Base-by-base conservation (phyloP, 2,329 filamentous ascomycete species). In the Elsinoe arachidis region DNA sequence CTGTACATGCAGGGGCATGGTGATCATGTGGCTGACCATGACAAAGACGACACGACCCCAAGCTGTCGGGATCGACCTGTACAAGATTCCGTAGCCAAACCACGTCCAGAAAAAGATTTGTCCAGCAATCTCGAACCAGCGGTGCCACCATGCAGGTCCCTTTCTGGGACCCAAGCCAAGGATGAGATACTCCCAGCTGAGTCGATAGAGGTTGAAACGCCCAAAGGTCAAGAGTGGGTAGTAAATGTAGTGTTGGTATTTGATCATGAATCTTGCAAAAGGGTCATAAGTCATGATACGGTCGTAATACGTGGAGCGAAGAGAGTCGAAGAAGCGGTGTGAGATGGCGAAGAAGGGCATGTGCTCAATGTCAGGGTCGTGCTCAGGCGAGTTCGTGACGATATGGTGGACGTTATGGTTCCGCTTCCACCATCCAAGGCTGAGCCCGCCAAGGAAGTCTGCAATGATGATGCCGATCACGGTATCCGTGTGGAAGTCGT, bases 291-390 rank as follows among this genome's bases (percentile, higher is more conserved):
- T 72, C 71, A 86, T 85, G 49, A 78, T 71, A 60, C 82, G 80
- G 64, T 86, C 77, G 69, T 88, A 86, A 70, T 86, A 87, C 11
- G 78, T 81, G 11, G 83, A 86, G 57, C 70, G 73, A n/a, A 88
- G 68, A 6, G 78, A 82, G 49, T 78, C 75, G 72, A 88, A 82
- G 69, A 87, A 87, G 2, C 78, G 77, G 39, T 84, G 82, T 17
- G 79, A 82, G 33, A 84, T 81, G 52, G 85, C 84, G 65, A 88
- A 86, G 53, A 88, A 77, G 0, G 85, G 85, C 54, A 87, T 75
- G 68, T 88, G 84, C 62, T 86, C 80, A 63, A 96, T 96, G 68
- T 96, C 91, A 0, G 91, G 92, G 68, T 97, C 92, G 69, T 97
- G 91, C 71, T 96, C 92, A 11, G 91, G 89, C 34, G 87, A 87